Percentiles rank a stretch among this genome's conserved stretches.
Evolutionary conservation across 805 yeast genomes (phyloP).

Genomic region (Yarrowia divulgata): DNA sequence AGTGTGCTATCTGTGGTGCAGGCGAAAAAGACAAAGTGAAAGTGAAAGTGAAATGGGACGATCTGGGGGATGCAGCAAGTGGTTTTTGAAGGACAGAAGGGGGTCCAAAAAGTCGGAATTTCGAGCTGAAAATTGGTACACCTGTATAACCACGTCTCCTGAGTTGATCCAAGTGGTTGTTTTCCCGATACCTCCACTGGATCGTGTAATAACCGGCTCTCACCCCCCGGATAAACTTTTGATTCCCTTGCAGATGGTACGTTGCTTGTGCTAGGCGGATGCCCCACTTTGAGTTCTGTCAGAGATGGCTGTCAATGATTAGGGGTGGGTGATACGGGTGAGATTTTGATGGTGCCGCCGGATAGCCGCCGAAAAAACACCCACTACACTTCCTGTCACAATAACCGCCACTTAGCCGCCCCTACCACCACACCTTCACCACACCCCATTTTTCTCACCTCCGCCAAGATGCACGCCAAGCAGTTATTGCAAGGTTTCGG

Average conservation of each 20-base stretch:
- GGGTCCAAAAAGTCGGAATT: too few relatives aligned
- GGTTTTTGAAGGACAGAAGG: too few relatives aligned
- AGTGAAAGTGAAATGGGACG: constrained; percentile 18
- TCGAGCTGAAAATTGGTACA: too few relatives aligned
- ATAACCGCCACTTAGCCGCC: too few relatives aligned
- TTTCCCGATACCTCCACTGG: background rate
- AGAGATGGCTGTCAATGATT: background rate
- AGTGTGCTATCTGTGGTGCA: constrained; percentile 5
- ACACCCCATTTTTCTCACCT: too few relatives aligned
- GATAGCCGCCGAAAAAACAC: too few relatives aligned
- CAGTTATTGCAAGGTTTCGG: constrained; percentile 18
- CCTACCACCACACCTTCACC: too few relatives aligned
- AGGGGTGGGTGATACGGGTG: too few relatives aligned
- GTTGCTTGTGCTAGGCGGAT: constrained; percentile 16
- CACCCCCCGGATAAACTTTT: constrained; percentile 1
- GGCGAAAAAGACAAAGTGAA: background rate
- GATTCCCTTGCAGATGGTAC: constrained; percentile 13
- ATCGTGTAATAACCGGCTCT: background rate
- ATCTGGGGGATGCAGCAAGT: constrained; percentile 25
- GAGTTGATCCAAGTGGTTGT: too few relatives aligned
- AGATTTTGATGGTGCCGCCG: too few relatives aligned
- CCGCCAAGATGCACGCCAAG: background rate
- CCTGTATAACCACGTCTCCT: too few relatives aligned
- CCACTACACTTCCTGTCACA: too few relatives aligned
- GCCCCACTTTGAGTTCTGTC: constrained; percentile 13